Conservation (phyloP, 2,329 filamentous ascomycete genomes). For the Hysterium pulicare region DNA sequence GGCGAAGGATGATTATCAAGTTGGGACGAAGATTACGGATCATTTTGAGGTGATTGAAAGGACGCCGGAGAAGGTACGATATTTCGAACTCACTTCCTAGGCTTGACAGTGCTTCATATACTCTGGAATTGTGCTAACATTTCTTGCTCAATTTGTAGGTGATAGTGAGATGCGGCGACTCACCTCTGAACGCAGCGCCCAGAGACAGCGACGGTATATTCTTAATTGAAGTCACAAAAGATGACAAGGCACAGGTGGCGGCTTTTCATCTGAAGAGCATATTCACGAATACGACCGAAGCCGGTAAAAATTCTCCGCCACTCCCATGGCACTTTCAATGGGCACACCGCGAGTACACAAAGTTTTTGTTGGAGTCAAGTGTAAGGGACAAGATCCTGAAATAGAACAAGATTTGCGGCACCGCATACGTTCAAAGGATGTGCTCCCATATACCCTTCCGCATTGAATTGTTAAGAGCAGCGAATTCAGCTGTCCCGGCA, state of each 20-base stretch:
- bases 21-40: slow-evolving; percentile 37
- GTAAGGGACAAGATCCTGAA: slow-evolving; percentile 36
- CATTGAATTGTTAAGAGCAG: too few species aligned
- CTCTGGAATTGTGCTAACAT: not conserved
- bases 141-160: slow-evolving; percentile 24
- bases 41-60: slow-evolving; percentile 42
- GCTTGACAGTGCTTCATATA: not conserved
- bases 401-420: slow-evolving; percentile 10
- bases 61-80: slow-evolving; percentile 31
- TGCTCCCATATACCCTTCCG: too few species aligned
- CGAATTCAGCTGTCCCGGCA: too few species aligned
- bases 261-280: slow-evolving; percentile 40
- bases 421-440: not conserved
- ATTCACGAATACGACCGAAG: slow-evolving; percentile 37
- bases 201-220: slow-evolving; percentile 37
- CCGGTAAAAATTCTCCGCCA: slow-evolving; percentile 25
- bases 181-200: slow-evolving; percentile 25
- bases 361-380: slow-evolving; percentile 42
- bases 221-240: slow-evolving; percentile 38
- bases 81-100: not conserved
- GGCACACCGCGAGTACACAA: slow-evolving; percentile 35
- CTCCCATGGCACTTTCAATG: slow-evolving; percentile 30
- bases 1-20: slow-evolving; percentile 27
- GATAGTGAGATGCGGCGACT: slow-evolving; percentile 37
- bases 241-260: slow-evolving; percentile 32